These are phyloP conservation scores for Gossypium herbaceum DNA, from an alignment of 345 rosid species.

Conservation along the genomic window DNA sequence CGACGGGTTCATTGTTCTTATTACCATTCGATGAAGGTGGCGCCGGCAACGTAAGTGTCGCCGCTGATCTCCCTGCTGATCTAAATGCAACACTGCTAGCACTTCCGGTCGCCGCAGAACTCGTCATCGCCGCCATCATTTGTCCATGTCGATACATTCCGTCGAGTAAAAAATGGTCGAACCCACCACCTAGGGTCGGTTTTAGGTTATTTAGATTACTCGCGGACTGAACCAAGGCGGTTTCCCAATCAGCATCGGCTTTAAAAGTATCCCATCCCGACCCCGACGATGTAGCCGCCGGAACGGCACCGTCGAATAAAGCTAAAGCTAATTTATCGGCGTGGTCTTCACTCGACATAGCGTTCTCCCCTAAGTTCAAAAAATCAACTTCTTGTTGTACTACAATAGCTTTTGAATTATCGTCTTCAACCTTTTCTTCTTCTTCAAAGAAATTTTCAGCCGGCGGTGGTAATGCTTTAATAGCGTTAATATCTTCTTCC, in stretches of 20 bases:
- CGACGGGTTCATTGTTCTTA: background rate
- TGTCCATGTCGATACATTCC: slow-evolving; percentile 60
- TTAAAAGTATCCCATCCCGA: slow-evolving; percentile 64
- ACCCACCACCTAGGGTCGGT: slow-evolving; percentile 43
- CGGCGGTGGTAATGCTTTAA: slow-evolving; percentile 70
- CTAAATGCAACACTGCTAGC: slow-evolving; percentile 19
- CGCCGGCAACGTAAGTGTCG: slow-evolving; percentile 44
- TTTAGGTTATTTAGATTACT: slow-evolving; percentile 41
- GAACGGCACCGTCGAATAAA: slow-evolving; percentile 51
- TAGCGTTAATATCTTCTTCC: slow-evolving; percentile 47
- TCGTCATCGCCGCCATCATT: slow-evolving; percentile 24
- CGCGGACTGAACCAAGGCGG: slow-evolving; percentile 69
- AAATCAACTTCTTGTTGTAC: slow-evolving; percentile 50
- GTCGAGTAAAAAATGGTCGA: slow-evolving; percentile 42
- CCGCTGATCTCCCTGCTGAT: slow-evolving; percentile 36
- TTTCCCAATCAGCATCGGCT: slow-evolving; percentile 72
- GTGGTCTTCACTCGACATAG: slow-evolving; percentile 32
- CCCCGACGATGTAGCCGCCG: slow-evolving; percentile 15
- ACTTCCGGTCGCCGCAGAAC: slow-evolving; percentile 29
- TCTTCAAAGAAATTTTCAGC: slow-evolving; percentile 43
- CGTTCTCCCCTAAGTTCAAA: slow-evolving; percentile 47
- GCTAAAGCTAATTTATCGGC: slow-evolving; percentile 57
- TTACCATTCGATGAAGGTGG: slow-evolving; percentile 24
- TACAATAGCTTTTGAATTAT: slow-evolving; percentile 6
- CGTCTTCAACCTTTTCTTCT: slow-evolving; percentile 22